Conservation (phyloP, 306 rosid species). For the Prunus armeniaca region DNA sequence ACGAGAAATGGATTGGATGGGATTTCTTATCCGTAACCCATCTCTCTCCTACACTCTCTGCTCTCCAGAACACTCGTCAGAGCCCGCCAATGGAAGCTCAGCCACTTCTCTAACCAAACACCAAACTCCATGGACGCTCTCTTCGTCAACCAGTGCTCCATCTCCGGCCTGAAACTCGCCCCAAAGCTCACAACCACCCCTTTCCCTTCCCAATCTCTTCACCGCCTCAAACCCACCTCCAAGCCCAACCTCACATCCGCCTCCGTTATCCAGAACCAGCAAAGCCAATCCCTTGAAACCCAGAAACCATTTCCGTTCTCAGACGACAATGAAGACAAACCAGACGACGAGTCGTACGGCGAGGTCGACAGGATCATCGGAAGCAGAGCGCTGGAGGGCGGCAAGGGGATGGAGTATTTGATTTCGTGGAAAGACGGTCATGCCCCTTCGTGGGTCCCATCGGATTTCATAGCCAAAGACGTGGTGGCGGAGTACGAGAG, state of each 20-base stretch:
- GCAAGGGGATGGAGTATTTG: slow-evolving; percentile 64
- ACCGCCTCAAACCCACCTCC: slow-evolving; percentile 30
- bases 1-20: slow-evolving; percentile 40
- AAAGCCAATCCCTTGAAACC: slow-evolving; percentile 3
- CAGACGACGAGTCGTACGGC: slow-evolving; percentile 51
- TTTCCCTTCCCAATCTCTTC: slow-evolving; percentile 16
- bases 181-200: slow-evolving; percentile 23
- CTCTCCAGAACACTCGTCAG: not conserved
- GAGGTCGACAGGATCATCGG: slow-evolving; percentile 80
- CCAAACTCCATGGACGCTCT: slow-evolving; percentile 61
- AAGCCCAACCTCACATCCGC: slow-evolving; percentile 2
- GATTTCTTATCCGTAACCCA: slow-evolving; percentile 59
- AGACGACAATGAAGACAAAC: not conserved
- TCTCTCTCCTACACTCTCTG: not conserved
- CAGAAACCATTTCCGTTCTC: not conserved
- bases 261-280: slow-evolving; percentile 44
- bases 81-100: slow-evolving; percentile 5
- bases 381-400: slow-evolving; percentile 49
- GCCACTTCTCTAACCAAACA: not conserved
- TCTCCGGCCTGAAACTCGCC: slow-evolving; percentile 51
- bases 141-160: slow-evolving; percentile 43
- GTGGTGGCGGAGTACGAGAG: slow-evolving; percentile 77
- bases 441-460: slow-evolving; percentile 72
- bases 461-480: slow-evolving; percentile 74
- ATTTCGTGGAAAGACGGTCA: slow-evolving; percentile 90